Evolutionary conservation across 352 stramenopile species (phyloP).

Genomic region (Pilasporangium apinafurcum): DNA sequence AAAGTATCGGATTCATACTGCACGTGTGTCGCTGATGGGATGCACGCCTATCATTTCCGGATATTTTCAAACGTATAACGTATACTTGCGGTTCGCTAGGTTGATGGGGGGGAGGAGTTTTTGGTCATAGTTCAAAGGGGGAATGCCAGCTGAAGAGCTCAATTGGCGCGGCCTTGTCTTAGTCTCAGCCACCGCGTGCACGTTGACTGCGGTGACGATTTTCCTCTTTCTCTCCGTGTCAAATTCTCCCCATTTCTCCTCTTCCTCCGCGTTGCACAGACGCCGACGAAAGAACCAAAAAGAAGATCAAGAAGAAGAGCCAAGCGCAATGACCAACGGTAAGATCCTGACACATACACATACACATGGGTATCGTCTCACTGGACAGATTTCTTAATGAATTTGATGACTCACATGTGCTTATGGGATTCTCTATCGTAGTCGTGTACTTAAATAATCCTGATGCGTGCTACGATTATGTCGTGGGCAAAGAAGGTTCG

Average conservation of each 20-base stretch:
- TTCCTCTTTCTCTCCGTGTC: slow-evolving; percentile 32
- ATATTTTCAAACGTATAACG: no score
- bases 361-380: background rate
- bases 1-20: no score
- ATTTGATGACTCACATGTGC: background rate
- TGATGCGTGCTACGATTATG: slow-evolving; percentile 61
- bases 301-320: slow-evolving; percentile 3
- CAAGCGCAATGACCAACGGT: slow-evolving; percentile 3
- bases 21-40: no score
- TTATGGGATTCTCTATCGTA: slow-evolving; percentile 8
- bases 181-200: slow-evolving; percentile 48
- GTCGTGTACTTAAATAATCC: slow-evolving; percentile 82
- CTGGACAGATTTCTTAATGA: background rate
- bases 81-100: background rate
- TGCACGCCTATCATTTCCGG: no score
- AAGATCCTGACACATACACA: background rate
- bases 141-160: slow-evolving; percentile 10
- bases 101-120: background rate
- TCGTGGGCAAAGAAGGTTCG: slow-evolving; percentile 43
- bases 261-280: background rate
- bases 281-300: slow-evolving; percentile 7
- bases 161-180: slow-evolving; percentile 47
- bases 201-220: slow-evolving; percentile 41
- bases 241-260: slow-evolving; percentile 8
- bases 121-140: background rate